Evolutionary conservation across 164 flowering plant genomes (phyloP).

Genomic region (Saururus chinensis): DNA sequence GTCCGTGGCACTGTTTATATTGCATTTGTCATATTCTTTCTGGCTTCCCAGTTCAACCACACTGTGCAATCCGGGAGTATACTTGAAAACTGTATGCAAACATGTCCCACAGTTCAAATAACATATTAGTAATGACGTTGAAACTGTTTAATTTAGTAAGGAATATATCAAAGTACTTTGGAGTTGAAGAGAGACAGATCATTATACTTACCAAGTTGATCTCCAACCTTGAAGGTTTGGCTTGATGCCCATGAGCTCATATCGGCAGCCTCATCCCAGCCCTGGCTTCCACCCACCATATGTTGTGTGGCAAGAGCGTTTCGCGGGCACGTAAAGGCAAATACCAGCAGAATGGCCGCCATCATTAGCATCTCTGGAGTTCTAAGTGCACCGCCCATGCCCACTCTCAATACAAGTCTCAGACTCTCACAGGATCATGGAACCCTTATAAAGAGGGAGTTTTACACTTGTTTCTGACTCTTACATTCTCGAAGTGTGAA

Average conservation of each 20-base stretch:
- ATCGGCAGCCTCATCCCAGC: slow-evolving; percentile 57
- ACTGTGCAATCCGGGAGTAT: slow-evolving; percentile 53
- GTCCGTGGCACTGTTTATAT: slow-evolving; percentile 27
- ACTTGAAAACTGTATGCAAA: slow-evolving; percentile 49
- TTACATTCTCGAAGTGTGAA: too few relatives aligned
- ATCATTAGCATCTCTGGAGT: slow-evolving; percentile 3
- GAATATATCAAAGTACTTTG: neutral
- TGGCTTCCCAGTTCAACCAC: slow-evolving; percentile 45
- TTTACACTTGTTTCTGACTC: too few relatives aligned
- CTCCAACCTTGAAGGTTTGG: slow-evolving; percentile 56
- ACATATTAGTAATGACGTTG: neutral
- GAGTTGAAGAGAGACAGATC: neutral
- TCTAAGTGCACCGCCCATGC: neutral
- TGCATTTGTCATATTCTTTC: slow-evolving; percentile 47
- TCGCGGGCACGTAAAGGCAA: slow-evolving; percentile 10
- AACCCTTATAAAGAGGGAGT: too few relatives aligned
- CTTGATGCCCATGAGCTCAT: slow-evolving; percentile 44
- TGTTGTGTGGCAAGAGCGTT: slow-evolving; percentile 32
- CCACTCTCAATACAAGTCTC: too few relatives aligned
- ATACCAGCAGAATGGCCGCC: slow-evolving; percentile 1
- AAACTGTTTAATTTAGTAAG: neutral
- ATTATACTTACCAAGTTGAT: slow-evolving; percentile 41
- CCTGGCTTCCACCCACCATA: slow-evolving; percentile 65
- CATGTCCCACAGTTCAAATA: neutral
- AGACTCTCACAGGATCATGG: too few relatives aligned